phyloP scores from a whole-genome alignment of 1,284 basidiomycete genomes.

The Moesziomyces sp. region DNA sequence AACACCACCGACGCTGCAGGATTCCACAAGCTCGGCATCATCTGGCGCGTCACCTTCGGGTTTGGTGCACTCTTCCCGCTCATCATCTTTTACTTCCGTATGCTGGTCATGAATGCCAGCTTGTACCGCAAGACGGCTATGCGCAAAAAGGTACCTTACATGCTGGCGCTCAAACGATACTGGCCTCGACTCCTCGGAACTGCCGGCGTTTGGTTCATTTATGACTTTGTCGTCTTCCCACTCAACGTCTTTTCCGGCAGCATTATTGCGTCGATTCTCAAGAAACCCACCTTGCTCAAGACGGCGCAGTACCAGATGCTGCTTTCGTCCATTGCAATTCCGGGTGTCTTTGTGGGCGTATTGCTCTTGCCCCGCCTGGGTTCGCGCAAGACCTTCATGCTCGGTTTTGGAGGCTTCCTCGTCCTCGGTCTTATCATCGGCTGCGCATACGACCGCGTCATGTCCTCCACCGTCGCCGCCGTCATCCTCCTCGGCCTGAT shows the following conservation, averaged over 20 bases:
- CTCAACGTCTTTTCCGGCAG: conserved; percentile 72
- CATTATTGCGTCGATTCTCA: conserved; percentile 70
- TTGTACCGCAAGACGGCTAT: conserved; percentile 50
- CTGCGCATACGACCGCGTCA: conserved; percentile 76
- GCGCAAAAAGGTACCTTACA: conserved; percentile 73
- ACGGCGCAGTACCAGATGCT: conserved; percentile 78
- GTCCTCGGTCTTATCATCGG: conserved; percentile 75
- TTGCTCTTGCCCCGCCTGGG: conserved; percentile 22
- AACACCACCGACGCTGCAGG: conserved; percentile 68
- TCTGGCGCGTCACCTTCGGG: conserved; percentile 82
- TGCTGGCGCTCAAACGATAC: conserved; percentile 75
- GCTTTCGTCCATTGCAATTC: conserved; percentile 76
- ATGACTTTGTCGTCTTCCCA: conserved; percentile 80
- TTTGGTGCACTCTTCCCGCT: conserved; percentile 77
- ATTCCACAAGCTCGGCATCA: conserved; percentile 75
- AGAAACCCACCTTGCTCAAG: conserved; percentile 70
- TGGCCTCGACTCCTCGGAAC: conserved; percentile 70
- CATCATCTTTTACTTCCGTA: conserved; percentile 77
- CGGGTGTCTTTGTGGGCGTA: conserved; percentile 75
- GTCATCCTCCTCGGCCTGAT: conserved; percentile 68
- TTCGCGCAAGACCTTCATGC: conserved; percentile 72
- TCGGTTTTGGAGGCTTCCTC: conserved; percentile 80
- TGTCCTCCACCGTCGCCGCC: conserved; percentile 76
- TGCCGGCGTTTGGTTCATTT: conserved; percentile 65
- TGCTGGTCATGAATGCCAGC: conserved; percentile 36